Base-by-base conservation (phyloP, 1,284 basidiomycete genomes). In the Coniferiporia weirii region DNA sequence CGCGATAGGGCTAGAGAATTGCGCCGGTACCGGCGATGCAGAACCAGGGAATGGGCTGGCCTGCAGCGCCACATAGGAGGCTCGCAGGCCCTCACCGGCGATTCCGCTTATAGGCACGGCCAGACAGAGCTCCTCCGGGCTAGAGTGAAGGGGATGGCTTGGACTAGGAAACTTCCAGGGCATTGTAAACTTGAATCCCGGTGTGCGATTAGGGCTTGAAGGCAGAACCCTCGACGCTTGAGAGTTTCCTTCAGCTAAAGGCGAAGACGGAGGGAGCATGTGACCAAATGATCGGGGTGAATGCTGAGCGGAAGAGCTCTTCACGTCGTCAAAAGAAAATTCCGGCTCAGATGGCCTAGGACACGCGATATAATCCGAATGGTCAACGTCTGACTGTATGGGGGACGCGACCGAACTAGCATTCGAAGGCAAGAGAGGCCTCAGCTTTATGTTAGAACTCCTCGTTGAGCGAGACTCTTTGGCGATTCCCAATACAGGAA, bases 111-210 rank as follows among this genome's bases (percentile, higher is more conserved):
- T 50, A 13, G 61, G 57, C 5, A 62, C 56, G 15, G 52, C 61
- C 17, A 62, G 54, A 20, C 32, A 55, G 6, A 62, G 19, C 27
- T 62, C 61, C 6, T 62, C 61, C 19, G 61, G 57, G 27, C 57
- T 45, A n/a, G 47, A 35, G 38, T 62, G 52, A 9, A 62, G 49
- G 1, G 61, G 61, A 35, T 62, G 61, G 22, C 57, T 62, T 17
- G 61, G 61, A 27, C 57, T 59, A 12, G 61, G 54, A 34, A 59
- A 62, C 34, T 59, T 59, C 61, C 61, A 62, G 3, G 61, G 61
- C 44, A 52, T 52, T 34, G 17, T 53, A 17, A 49, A 53, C 46
- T 34, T 46, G 44, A 6, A 45, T 51, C 22, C 19, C 43, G 59
- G 59, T 2, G 59, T 51, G 35, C 48, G 38, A 20, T 15, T 52